phyloP scores from a whole-genome alignment of 2,329 filamentous ascomycete species.

The Fusarium sp. region DNA sequence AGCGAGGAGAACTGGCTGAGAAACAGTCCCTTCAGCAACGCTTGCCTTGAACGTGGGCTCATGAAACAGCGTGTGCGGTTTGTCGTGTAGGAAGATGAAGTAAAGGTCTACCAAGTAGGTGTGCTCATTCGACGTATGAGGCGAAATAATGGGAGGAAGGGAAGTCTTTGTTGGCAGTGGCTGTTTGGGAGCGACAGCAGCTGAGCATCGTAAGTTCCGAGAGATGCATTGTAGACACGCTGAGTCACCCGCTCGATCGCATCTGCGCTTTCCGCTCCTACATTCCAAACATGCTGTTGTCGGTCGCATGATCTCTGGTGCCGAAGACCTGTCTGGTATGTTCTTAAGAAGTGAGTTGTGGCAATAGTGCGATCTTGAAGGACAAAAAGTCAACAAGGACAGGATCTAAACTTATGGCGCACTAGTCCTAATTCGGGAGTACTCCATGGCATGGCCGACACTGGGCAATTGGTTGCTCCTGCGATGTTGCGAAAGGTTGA shows the following conservation, averaged over 20 bases:
- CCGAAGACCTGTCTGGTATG: not conserved
- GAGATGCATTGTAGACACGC: constrained; percentile 34
- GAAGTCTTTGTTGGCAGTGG: not conserved
- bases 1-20: constrained; percentile 34
- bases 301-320: constrained; percentile 32
- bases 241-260: constrained; percentile 10
- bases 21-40: constrained; percentile 16
- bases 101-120: constrained; percentile 39
- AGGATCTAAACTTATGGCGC: too few species aligned
- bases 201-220: constrained; percentile 34
- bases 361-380: too few species aligned
- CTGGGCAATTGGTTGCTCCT: too few species aligned
- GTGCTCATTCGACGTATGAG: not conserved
- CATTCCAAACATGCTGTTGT: constrained; percentile 39
- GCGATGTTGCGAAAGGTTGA: too few species aligned
- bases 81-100: constrained; percentile 42
- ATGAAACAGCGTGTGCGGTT: constrained; percentile 45
- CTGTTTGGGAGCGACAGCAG: not conserved
- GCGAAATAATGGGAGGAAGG: not conserved
- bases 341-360: too few species aligned
- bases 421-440: too few species aligned
- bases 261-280: constrained; percentile 39
- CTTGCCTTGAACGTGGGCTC: constrained; percentile 35
- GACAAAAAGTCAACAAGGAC: too few species aligned
- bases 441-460: too few species aligned